Evolutionary conservation across 2,329 filamentous ascomycete species (phyloP).

Genomic region (Corniculantispora saksenae): DNA sequence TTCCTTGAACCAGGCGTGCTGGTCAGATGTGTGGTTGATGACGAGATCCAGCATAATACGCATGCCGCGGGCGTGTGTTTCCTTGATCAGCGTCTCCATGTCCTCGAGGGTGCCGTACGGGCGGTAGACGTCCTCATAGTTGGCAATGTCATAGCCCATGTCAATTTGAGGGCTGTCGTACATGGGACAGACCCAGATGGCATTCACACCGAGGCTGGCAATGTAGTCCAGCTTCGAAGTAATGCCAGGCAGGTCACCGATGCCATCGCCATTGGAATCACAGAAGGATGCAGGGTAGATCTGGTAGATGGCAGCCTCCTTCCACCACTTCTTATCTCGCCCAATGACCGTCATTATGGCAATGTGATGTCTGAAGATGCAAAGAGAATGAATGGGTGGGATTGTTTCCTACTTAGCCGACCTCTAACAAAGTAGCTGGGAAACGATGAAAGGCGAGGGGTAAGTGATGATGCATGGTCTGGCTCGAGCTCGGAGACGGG

Average conservation of each 20-base stretch:
- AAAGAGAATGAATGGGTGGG: not conserved
- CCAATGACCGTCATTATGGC: conserved; percentile 28
- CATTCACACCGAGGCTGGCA: conserved; percentile 59
- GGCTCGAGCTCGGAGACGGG: not conserved
- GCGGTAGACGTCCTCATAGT: conserved; percentile 66
- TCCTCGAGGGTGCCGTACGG: conserved; percentile 68
- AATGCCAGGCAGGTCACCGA: conserved; percentile 65
- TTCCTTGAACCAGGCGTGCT: conserved; percentile 72
- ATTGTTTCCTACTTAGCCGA: not conserved
- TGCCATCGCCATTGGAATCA: conserved; percentile 58
- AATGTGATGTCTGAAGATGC: not conserved
- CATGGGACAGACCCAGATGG: conserved; percentile 69
- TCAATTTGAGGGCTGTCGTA: conserved; percentile 65
- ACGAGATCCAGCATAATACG: conserved; percentile 74
- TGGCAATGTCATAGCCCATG: conserved; percentile 70
- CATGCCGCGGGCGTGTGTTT: conserved; percentile 64
- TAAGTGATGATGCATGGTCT: conserved; percentile 7
- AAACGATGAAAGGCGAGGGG: not conserved
- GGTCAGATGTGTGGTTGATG: conserved; percentile 74
- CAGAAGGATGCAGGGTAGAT: conserved; percentile 61
- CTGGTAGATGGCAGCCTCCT: conserved; percentile 58
- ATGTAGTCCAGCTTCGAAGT: conserved; percentile 64
- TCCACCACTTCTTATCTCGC: conserved; percentile 50
- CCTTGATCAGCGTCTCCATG: conserved; percentile 61
- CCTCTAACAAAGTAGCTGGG: not conserved